Conservation (phyloP, 441 rosid genomes). For the Jatropha podagrica region DNA sequence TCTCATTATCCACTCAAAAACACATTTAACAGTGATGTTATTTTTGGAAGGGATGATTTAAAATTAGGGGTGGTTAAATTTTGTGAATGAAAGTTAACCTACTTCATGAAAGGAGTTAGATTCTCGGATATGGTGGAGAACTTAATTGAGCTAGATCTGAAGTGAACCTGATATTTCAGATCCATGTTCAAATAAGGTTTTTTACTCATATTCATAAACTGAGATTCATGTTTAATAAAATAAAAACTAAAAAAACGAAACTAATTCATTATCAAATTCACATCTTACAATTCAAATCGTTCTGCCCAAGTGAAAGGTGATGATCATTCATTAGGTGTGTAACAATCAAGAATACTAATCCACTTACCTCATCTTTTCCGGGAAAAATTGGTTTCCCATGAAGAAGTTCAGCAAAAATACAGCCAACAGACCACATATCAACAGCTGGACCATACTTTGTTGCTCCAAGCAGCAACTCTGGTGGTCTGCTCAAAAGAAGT, state of each 20-base stretch:
- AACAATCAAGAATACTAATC: neutral
- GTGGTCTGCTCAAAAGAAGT: slow-evolving; percentile 58
- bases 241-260: neutral
- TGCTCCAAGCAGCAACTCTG: slow-evolving; percentile 94
- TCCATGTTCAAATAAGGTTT: no score
- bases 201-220: neutral
- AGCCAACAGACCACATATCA: slow-evolving; percentile 99
- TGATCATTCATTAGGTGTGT: neutral
- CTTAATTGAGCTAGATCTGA: neutral
- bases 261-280: neutral
- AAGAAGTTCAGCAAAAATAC: slow-evolving; percentile 93
- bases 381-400: slow-evolving; percentile 92
- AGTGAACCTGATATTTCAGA: neutral
- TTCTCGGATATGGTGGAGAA: neutral
- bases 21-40: neutral
- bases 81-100: neutral
- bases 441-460: slow-evolving; percentile 97
- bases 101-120: neutral
- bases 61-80: neutral
- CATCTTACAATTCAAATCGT: neutral
- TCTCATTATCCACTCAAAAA: neutral
- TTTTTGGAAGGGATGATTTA: neutral
- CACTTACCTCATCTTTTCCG: slow-evolving; percentile 77
- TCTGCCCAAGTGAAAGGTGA: neutral
- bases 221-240: neutral